Evolutionary conservation across 2,329 filamentous ascomycete genomes (phyloP), one percentile per base, ranked within the genome.

Genomic region (Penicillium sp.): DNA sequence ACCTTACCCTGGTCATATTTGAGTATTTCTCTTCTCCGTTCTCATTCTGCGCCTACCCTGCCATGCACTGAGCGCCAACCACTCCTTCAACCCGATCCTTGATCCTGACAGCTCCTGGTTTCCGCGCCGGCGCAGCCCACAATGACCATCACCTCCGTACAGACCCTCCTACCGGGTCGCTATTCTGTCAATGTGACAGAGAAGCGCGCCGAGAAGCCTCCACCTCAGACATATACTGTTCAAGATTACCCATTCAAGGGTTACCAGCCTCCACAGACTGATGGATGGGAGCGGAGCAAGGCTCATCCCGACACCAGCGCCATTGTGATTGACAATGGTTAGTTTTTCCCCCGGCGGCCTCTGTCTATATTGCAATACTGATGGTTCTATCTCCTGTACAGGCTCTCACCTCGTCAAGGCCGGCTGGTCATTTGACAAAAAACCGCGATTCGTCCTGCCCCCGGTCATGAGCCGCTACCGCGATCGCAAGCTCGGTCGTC

Each of bases 271-370:
- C 78, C 84, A 51, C 83, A 87, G 69, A 79, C 82, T 8, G 89
- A 94, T 70, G 91, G 90, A 52, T 93, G 90, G 72, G 83, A 86
- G 70, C 83, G 85, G 68, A 93, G 91, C 62, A 83, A 85, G 54
- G 79, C 85, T 59, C 79, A 84, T 22, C 76, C 83, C 16, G 83
- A 81, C 60, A 80, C 81, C 49, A 90, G 88, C 55, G 92, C 93
- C 54, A 97, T 99, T 72, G 91, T 99, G 64, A 98, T 99, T 73
- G 95, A 99, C 81, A 97, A 97, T 89, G 95, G 93, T 96, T 80
- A 49, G 67, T 58, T 49, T 26, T 5, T n/a, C 38, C 37, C n/a
- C 19, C 22, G n/a, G 11, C 33, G 14, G 7, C 3, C 40, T 3
- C 14, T 49, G 0, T 16, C 6, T 26, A 7, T 35, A 19, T 4